Percentiles rank a stretch among this genome's conserved stretches.
These are phyloP conservation scores for Xylariaceae sp. DNA, from an alignment of 2,329 filamentous ascomycete species.

Conservation along the genomic window DNA sequence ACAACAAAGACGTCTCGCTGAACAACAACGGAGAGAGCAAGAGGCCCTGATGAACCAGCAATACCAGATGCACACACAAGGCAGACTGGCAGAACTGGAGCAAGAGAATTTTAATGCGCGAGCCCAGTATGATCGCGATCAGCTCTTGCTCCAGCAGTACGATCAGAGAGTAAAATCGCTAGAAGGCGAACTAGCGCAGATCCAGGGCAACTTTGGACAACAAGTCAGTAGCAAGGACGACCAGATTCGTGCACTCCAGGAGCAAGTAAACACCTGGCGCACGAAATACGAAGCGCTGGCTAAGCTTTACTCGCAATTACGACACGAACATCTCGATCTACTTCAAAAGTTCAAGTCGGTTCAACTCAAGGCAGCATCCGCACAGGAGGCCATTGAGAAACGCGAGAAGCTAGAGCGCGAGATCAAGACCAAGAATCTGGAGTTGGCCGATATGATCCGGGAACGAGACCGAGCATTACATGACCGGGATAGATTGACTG, in stretches of 20 bases:
- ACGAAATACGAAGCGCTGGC: slow-evolving; percentile 95
- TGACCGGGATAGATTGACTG: slow-evolving; percentile 81
- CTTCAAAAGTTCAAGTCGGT: slow-evolving; percentile 94
- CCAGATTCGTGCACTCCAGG: slow-evolving; percentile 85
- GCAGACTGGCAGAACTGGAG: slow-evolving; percentile 90
- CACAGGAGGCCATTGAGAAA: slow-evolving; percentile 91
- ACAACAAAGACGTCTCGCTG: slow-evolving; percentile 78
- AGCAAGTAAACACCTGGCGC: slow-evolving; percentile 96
- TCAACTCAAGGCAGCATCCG: slow-evolving; percentile 92
- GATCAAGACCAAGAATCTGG: slow-evolving; percentile 99
- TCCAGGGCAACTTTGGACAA: slow-evolving; percentile 77
- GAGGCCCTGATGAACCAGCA: slow-evolving; percentile 86
- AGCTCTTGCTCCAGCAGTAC: slow-evolving; percentile 94
- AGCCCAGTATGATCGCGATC: slow-evolving; percentile 94
- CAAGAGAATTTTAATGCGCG: slow-evolving; percentile 90
- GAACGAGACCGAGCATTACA: slow-evolving; percentile 90
- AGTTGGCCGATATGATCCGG: slow-evolving; percentile 96
- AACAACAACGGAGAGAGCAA: slow-evolving; percentile 86
- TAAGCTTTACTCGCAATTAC: slow-evolving; percentile 93
- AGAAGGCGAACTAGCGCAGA: slow-evolving; percentile 76
- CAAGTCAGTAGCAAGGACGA: slow-evolving; percentile 89
- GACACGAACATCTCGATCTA: slow-evolving; percentile 90
- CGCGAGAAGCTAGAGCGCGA: slow-evolving; percentile 94
- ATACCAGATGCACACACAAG: slow-evolving; percentile 88
- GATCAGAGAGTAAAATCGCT: slow-evolving; percentile 90